phyloP scores from a whole-genome alignment of 345 rosid species.

The Kandelia obovata region DNA sequence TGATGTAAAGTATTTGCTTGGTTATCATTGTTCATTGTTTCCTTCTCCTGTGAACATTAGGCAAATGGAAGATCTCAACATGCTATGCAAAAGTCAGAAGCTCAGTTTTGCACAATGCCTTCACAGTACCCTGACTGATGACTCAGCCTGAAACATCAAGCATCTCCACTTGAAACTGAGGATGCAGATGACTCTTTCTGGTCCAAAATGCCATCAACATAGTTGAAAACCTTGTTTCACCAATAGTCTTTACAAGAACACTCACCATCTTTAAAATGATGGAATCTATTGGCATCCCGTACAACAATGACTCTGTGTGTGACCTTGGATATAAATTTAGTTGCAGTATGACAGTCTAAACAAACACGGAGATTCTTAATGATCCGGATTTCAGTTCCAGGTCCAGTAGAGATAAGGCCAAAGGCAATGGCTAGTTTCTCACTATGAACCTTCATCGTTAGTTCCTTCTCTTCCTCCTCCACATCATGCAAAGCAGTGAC shows the following conservation, averaged over 20 bases:
- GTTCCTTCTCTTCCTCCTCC: slow-evolving; percentile 85
- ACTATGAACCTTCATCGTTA: slow-evolving; percentile 66
- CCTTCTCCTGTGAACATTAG: neutral
- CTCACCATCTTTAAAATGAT: slow-evolving; percentile 68
- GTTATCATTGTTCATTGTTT: neutral
- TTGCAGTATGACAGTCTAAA: slow-evolving; percentile 68
- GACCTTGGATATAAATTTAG: slow-evolving; percentile 71
- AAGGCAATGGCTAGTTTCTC: slow-evolving; percentile 82
- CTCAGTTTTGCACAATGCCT: too few relatives aligned
- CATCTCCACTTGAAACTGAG: neutral
- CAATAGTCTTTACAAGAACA: slow-evolving; percentile 86
- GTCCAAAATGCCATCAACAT: slow-evolving; percentile 4
- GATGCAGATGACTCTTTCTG: neutral
- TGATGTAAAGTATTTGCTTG: neutral
- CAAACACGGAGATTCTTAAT: slow-evolving; percentile 79
- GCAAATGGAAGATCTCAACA: neutral
- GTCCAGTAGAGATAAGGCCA: slow-evolving; percentile 64
- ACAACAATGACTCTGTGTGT: slow-evolving; percentile 65
- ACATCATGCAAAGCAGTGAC: slow-evolving; percentile 64
- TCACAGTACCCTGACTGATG: too few relatives aligned
- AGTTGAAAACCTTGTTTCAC: slow-evolving; percentile 24
- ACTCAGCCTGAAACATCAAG: neutral
- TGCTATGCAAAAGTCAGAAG: too few relatives aligned
- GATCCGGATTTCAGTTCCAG: slow-evolving; percentile 64
- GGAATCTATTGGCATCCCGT: slow-evolving; percentile 79